A percentile compares a stretch with the other conserved stretches of the same genome.
These are phyloP conservation scores for Prosopis cineraria DNA, from an alignment of 306 rosid species.

Conservation along the genomic window DNA sequence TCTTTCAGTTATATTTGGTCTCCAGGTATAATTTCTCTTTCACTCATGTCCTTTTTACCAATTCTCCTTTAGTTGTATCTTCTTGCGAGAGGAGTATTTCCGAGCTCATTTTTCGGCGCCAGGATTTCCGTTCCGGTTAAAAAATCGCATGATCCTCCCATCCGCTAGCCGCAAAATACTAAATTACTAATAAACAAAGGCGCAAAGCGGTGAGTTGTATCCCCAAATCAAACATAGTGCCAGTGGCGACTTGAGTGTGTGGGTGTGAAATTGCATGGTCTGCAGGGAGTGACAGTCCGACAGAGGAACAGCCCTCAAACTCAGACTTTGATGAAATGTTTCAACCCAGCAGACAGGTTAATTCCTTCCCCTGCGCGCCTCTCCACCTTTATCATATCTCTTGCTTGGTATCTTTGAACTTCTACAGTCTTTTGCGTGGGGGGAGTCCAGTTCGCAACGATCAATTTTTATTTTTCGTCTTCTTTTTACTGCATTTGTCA, in stretches of 20 bases:
- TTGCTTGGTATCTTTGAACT: constrained; percentile 35
- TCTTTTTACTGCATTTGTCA: background rate
- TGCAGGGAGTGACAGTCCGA: background rate
- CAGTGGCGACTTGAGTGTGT: background rate
- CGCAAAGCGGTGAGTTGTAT: too few relatives aligned
- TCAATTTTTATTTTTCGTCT: background rate
- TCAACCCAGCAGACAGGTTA: constrained; percentile 47
- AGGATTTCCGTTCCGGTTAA: too few relatives aligned
- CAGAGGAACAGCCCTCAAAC: background rate
- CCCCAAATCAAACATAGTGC: too few relatives aligned
- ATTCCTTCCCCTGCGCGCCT: background rate
- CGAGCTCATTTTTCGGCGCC: too few relatives aligned
- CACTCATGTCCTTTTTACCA: too few relatives aligned
- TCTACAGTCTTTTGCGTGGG: background rate
- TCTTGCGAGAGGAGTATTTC: too few relatives aligned
- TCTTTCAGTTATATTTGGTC: too few relatives aligned
- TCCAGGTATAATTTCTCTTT: too few relatives aligned
- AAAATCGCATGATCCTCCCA: too few relatives aligned
- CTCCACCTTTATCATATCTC: background rate
- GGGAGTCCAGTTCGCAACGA: background rate
- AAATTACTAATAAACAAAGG: too few relatives aligned
- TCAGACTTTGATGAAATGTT: constrained; percentile 24
- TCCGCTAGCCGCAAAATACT: too few relatives aligned
- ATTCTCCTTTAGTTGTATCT: too few relatives aligned
- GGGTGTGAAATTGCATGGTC: background rate